A percentile compares a stretch with the other conserved stretches of the same genome.
These are phyloP conservation scores for Neotropicomus parvogracilis DNA, from an alignment of 1,284 basidiomycete species.

Conservation along the genomic window DNA sequence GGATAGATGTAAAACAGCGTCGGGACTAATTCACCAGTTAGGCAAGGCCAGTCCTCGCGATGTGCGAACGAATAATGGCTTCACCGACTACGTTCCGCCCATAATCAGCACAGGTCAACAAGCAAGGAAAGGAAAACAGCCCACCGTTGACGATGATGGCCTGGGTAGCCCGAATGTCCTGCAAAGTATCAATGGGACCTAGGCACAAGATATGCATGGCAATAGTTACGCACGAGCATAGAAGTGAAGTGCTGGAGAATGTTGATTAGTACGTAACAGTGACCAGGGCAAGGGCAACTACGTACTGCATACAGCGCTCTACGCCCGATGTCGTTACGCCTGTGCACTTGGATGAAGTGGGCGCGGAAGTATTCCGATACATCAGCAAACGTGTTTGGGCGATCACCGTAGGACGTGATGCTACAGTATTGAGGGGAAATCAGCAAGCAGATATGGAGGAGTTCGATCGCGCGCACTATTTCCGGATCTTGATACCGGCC, in stretches of 20 bases:
- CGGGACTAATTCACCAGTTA: constrained; percentile 23
- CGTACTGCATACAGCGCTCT: constrained; percentile 63
- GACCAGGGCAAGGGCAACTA: constrained; percentile 19
- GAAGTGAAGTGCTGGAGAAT: constrained; percentile 66
- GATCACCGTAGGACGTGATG: constrained; percentile 74
- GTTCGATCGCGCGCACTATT: constrained; percentile 53
- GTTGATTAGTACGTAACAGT: constrained; percentile 14
- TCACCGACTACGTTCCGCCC: constrained; percentile 47
- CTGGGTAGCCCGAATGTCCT: constrained; percentile 76
- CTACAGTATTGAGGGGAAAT: constrained; percentile 35
- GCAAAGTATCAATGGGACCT: neutral
- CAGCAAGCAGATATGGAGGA: constrained; percentile 2
- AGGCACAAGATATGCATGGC: neutral
- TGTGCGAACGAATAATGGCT: constrained; percentile 60
- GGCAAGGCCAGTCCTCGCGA: constrained; percentile 50
- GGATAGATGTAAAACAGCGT: constrained; percentile 6
- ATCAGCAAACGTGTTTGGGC: constrained; percentile 66
- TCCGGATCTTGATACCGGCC: constrained; percentile 59
- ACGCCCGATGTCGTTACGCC: constrained; percentile 56
- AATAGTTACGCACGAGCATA: constrained; percentile 57
- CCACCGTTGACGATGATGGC: constrained; percentile 66
- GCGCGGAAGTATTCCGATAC: constrained; percentile 76
- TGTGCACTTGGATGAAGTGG: constrained; percentile 72
- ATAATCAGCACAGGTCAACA: constrained; percentile 5
- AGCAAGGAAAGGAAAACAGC: constrained; percentile 18